A percentile compares a stretch with the other conserved stretches of the same genome.
Evolutionary conservation across 202 grass and related monocot genomes (phyloP).

Genomic region (Schoenoplectus triqueter): DNA sequence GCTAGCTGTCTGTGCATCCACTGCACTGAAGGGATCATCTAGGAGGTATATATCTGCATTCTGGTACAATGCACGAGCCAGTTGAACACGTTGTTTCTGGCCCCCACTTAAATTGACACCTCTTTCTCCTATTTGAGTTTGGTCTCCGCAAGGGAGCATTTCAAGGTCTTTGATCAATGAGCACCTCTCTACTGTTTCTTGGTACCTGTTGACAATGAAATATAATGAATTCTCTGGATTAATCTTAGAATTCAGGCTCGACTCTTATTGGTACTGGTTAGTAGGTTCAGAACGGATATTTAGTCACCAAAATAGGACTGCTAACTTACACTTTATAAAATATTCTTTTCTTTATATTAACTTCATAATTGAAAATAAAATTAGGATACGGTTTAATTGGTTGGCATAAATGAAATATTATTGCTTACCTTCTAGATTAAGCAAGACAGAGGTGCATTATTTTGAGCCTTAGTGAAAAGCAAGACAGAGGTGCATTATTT

Average conservation of each 20-base stretch:
- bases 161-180: slow-evolving; percentile 84
- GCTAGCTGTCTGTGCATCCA: slow-evolving; percentile 90
- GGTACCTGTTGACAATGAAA: slow-evolving; percentile 30
- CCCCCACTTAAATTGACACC: slow-evolving; percentile 95
- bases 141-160: slow-evolving; percentile 74
- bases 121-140: slow-evolving; percentile 93
- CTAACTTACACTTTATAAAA: background rate
- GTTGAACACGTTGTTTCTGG: slow-evolving; percentile 91
- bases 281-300: background rate
- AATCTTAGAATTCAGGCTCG: background rate
- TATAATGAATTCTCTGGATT: background rate
- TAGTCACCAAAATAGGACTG: background rate
- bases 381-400: background rate
- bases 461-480: background rate
- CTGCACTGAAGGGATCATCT: slow-evolving; percentile 98
- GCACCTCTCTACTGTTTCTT: slow-evolving; percentile 70
- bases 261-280: background rate
- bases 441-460: background rate
- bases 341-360: background rate
- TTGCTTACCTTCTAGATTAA: background rate
- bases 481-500: background rate
- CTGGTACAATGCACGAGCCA: slow-evolving; percentile 91
- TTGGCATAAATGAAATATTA: background rate
- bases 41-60: slow-evolving; percentile 89
- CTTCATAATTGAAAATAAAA: background rate